Base-by-base conservation (phyloP, 192 early-diverging fungal species). In the Cetraspora pellucida region DNA sequence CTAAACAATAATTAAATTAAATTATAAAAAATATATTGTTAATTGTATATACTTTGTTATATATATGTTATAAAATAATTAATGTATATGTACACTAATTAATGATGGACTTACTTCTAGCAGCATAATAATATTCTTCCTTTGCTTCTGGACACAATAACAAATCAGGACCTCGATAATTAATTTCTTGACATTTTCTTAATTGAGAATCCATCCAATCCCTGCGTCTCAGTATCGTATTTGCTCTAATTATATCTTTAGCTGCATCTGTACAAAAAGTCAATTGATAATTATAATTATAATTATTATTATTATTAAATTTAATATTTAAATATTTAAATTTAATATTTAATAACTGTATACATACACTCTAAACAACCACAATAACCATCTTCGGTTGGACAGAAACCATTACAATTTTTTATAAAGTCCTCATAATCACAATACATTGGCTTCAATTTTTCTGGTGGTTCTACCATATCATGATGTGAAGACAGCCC, bases 381-480 rank as follows among this genome's bases (percentile, higher is more conserved):
- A 37, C 74, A 76, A 43, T 66, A 76, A 47, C 74, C 74, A 43
- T 76, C 74, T 21, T 76, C 74, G 23, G 74, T 76, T 30, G 55
- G 46, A 47, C 74, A 76, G 66, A 76, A 76, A 10, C 74, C 74
- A 37, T 76, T 66, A 28, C 63, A 76, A 76, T 76, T 63, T 37
- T 76, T 76, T 28, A 76, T 76, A 13, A 76, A 76, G 54, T 76
- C 74, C 37, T 76, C 74, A 76, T 76, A 76, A 50, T 65, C 74
- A 54, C 61, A n/a, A 66, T 76, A 76, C 74, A 76, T 76, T 21
- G 45, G 25, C 50, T 76, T 65, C 30, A 76, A 76, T 66, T 21
- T 28, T 31, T 66, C 74, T 10, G 59, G 61, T 14, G 74, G 74
- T 52, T 76, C 74, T 0, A 52, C 3, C 63, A 76, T 66, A 13